Base-by-base conservation (phyloP, 129 eudicot species). In the Helianthus tuberosus region DNA sequence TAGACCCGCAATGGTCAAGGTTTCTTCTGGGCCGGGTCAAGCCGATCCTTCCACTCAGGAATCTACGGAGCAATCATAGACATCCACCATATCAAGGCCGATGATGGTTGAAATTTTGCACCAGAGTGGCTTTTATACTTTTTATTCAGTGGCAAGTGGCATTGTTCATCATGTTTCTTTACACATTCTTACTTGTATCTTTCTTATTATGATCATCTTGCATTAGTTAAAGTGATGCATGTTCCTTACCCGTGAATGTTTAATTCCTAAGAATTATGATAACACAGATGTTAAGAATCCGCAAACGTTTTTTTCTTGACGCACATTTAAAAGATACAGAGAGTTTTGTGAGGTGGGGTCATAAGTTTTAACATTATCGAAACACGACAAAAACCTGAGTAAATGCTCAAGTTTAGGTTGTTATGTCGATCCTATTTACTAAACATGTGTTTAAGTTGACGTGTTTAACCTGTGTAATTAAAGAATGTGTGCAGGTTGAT, bases 1-100 rank as follows among this genome's bases (percentile, higher is more conserved):
- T 62, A 85, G 98, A 77, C 97, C 98, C 5, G 98, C 98, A 43
- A 90, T 87, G 85, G 98, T 94, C 13, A 94, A 90, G 80, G 97
- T 94, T 65, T 94, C 98, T 4, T 83, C 97, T n/a, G 98, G 98
- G 14, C 93, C 97, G 8, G 93, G 93, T 54, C 83, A 51, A 86
- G 14, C 73, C 59, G 7, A 48, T 20, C 32, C 35, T 62, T 57
- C 85, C 58, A 25, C 60, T 25, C 76, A 57, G 80, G 64, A 62
- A 10, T 64, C 83, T 51, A 38, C 38, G 2, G 86, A 86, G 57
- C 85, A 79, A 32, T 32, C 36, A 32, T 32, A 32, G 61, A 71
- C 88, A n/a, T 69, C 85, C 23, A 86, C 85, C 63, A 83, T 32
- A 82, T 55, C 84, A 72, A 59, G 88, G 77, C 61, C 73, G 66